These are phyloP conservation scores for Odonthalia washingtoniensis DNA, from an alignment of 31 red algal species.

Conservation along the genomic window DNA sequence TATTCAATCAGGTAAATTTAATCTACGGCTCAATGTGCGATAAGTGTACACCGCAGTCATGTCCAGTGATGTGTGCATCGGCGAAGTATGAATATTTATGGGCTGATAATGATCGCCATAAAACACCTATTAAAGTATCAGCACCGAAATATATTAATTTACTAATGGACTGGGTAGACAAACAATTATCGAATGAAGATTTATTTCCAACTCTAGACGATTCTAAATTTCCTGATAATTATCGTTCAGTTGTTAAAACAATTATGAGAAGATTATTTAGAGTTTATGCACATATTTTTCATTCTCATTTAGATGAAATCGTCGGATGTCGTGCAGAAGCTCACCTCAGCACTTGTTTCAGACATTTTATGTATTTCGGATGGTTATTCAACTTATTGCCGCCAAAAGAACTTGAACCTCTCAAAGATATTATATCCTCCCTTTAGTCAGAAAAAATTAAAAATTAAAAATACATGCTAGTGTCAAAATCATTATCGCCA, in stretches of 20 bases:
- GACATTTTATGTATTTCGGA: constrained; percentile 97
- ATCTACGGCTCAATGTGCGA: constrained; percentile 97
- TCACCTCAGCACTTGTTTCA: constrained; percentile 96
- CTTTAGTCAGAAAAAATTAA: constrained; percentile 34
- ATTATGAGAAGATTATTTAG: constrained; percentile 94
- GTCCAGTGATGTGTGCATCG: constrained; percentile 96
- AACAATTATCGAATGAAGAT: constrained; percentile 82
- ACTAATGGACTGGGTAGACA: constrained; percentile 94
- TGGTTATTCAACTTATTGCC: constrained; percentile 86
- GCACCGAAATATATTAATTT: constrained; percentile 95
- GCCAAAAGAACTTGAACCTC: constrained; percentile 92
- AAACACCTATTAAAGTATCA: constrained; percentile 78
- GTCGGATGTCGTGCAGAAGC: constrained; percentile 86
- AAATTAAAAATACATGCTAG: too few species aligned
- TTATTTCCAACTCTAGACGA: constrained; percentile 74
- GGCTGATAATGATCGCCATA: constrained; percentile 87
- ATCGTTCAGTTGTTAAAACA: constrained; percentile 82
- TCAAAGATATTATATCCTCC: constrained; percentile 76
- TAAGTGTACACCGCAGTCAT: constrained; percentile 91
- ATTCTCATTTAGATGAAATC: constrained; percentile 93
- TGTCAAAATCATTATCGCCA: too few species aligned
- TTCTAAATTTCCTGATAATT: constrained; percentile 77
- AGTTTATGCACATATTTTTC: constrained; percentile 96
- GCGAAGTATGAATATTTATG: constrained; percentile 98
- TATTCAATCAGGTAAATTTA: constrained; percentile 98